Evolutionary conservation across 805 yeast species (phyloP).

Genomic region (Candida nonsorbophila): DNA sequence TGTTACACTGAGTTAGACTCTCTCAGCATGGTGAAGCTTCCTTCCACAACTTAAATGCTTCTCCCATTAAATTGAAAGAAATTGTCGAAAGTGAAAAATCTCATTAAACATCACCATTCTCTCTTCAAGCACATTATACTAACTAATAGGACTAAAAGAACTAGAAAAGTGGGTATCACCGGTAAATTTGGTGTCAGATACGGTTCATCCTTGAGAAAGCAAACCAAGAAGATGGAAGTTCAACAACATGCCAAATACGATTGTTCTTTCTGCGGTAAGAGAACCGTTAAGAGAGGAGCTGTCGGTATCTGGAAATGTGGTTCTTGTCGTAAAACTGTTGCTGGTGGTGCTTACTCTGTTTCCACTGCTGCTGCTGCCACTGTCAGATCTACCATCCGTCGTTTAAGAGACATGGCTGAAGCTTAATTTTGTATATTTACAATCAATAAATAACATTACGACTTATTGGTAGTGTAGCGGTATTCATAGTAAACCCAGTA

Average conservation of each 20-base stretch:
- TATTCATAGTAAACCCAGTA: neutral
- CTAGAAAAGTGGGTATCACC: conserved; percentile 99
- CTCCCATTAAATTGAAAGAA: conserved; percentile 2
- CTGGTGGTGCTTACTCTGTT: conserved; percentile 99
- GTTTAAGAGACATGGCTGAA: conserved; percentile 99
- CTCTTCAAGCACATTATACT: no score
- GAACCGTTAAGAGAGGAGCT: conserved; percentile 94
- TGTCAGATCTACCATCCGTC: conserved; percentile 99
- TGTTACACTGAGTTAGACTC: no score
- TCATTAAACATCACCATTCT: no score
- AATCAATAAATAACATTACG: neutral
- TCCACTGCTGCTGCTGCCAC: conserved; percentile 99
- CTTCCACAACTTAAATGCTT: conserved; percentile 1
- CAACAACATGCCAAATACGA: conserved; percentile 99
- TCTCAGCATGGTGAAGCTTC: no score
- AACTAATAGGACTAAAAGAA: conserved; percentile 94
- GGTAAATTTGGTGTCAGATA: conserved; percentile 99
- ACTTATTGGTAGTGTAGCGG: neutral
- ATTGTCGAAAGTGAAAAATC: conserved; percentile 3
- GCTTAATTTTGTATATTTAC: conserved; percentile 54
- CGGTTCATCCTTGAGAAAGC: conserved; percentile 99
- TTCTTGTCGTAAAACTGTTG: conserved; percentile 93
- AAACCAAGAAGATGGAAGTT: conserved; percentile 97
- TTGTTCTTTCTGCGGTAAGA: conserved; percentile 99
- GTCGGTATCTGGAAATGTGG: conserved; percentile 99